phyloP scores from a whole-genome alignment of 306 rosid genomes.

The Castanospermum australe region DNA sequence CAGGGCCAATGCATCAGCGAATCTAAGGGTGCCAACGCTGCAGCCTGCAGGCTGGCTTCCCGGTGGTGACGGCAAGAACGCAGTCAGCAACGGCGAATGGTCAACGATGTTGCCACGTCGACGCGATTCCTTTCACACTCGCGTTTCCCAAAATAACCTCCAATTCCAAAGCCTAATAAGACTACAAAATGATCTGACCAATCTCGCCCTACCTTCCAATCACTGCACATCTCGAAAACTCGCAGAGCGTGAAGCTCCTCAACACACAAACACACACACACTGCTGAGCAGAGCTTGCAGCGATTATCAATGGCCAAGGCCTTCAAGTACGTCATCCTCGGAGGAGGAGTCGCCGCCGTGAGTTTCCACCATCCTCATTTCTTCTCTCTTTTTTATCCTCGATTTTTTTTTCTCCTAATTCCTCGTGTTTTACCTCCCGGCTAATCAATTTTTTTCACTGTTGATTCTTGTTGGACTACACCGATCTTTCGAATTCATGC shows the following conservation, averaged over 20 bases:
- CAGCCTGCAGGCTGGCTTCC: neutral
- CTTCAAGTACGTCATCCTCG: constrained; percentile 84
- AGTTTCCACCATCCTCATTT: constrained; percentile 34
- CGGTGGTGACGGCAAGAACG: constrained; percentile 21
- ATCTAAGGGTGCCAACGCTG: too few species aligned
- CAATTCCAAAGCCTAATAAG: neutral
- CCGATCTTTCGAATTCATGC: constrained; percentile 24
- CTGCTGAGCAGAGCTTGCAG: neutral
- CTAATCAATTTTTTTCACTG: neutral
- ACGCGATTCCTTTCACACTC: constrained; percentile 24
- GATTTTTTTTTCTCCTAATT: neutral
- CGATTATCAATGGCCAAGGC: constrained; percentile 62
- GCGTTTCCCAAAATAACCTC: constrained; percentile 35
- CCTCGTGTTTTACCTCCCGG: neutral
- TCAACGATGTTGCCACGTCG: constrained; percentile 46
- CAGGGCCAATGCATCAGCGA: too few species aligned
- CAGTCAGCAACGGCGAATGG: constrained; percentile 24
- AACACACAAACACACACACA: too few species aligned
- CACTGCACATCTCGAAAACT: too few species aligned
- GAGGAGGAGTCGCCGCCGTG: constrained; percentile 97
- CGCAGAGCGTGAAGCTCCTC: too few species aligned
- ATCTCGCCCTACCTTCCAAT: neutral
- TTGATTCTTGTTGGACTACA: neutral
- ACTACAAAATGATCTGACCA: constrained; percentile 27
- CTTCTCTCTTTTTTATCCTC: neutral